These are phyloP conservation scores for Penicillium maclennaniae DNA, from an alignment of 495 filamentous ascomycete genomes.

Conservation along the genomic window DNA sequence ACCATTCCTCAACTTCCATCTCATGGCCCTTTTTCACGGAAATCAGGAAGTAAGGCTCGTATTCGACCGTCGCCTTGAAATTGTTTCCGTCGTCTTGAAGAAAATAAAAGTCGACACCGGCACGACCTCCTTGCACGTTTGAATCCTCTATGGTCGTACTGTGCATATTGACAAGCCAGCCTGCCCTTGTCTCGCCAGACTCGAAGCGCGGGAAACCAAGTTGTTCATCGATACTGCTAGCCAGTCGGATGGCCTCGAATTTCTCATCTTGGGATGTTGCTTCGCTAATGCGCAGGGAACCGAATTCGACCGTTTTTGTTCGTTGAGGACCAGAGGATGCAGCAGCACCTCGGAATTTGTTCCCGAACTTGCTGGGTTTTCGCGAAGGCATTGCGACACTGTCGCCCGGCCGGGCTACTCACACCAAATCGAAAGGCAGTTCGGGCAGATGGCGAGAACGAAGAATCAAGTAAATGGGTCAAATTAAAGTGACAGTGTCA, in stretches of 20 bases:
- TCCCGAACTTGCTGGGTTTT: conserved; percentile 53
- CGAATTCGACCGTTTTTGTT: conserved; percentile 73
- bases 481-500: not conserved
- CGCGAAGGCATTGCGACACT: conserved; percentile 52
- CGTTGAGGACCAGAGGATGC: conserved; percentile 51
- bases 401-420: conserved; percentile 27
- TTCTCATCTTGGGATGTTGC: conserved; percentile 82
- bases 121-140: conserved; percentile 73
- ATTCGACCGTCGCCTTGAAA: conserved; percentile 95
- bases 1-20: conserved; percentile 93
- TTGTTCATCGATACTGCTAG: conserved; percentile 85
- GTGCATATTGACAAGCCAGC: conserved; percentile 96
- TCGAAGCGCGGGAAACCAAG: conserved; percentile 95
- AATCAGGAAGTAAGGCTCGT: conserved; percentile 94
- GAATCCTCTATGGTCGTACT: conserved; percentile 83
- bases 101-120: conserved; percentile 96
- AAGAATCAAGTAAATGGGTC: conserved; percentile 8
- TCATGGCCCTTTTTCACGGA: conserved; percentile 86
- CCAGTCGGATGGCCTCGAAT: conserved; percentile 76
- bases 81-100: conserved; percentile 87
- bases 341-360: conserved; percentile 48
- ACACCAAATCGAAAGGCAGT: conserved; percentile 11
- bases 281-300: conserved; percentile 70
- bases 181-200: conserved; percentile 75
- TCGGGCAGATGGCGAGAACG: conserved; percentile 25